Evolutionary conservation across 441 rosid species (phyloP).

Genomic region (Adansonia grandidieri): DNA sequence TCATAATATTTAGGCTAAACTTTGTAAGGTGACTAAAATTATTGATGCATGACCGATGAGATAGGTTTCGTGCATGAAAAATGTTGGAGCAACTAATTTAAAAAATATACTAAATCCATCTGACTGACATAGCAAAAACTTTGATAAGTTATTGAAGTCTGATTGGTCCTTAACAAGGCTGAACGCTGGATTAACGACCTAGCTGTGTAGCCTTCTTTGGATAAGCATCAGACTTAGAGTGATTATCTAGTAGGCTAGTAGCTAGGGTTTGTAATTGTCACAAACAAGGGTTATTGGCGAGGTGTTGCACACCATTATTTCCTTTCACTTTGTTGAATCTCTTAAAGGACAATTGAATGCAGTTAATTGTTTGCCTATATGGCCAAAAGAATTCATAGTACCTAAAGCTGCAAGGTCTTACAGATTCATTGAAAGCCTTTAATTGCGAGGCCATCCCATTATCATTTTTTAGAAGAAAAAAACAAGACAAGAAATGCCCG

Average conservation of each 20-base stretch:
- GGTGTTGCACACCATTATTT: slow-evolving; percentile 35
- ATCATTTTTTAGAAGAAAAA: slow-evolving; percentile 19
- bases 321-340: slow-evolving; percentile 33
- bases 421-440: slow-evolving; percentile 52
- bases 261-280: slow-evolving; percentile 33
- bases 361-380: slow-evolving; percentile 31
- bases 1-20: neutral
- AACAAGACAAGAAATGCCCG: neutral
- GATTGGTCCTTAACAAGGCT: neutral
- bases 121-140: neutral
- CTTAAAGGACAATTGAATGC: slow-evolving; percentile 53
- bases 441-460: slow-evolving; percentile 40
- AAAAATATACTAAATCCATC: neutral
- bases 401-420: slow-evolving; percentile 42
- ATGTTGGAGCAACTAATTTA: neutral
- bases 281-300: slow-evolving; percentile 13
- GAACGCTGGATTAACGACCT: neutral
- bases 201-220: neutral
- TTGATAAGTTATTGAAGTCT: neutral
- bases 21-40: neutral
- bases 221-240: neutral
- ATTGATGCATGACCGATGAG: slow-evolving; percentile 7
- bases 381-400: slow-evolving; percentile 44
- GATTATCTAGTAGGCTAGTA: neutral
- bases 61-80: slow-evolving; percentile 28